phyloP scores from a whole-genome alignment of 257 asterid genomes.

The Mitragyna speciosa region DNA sequence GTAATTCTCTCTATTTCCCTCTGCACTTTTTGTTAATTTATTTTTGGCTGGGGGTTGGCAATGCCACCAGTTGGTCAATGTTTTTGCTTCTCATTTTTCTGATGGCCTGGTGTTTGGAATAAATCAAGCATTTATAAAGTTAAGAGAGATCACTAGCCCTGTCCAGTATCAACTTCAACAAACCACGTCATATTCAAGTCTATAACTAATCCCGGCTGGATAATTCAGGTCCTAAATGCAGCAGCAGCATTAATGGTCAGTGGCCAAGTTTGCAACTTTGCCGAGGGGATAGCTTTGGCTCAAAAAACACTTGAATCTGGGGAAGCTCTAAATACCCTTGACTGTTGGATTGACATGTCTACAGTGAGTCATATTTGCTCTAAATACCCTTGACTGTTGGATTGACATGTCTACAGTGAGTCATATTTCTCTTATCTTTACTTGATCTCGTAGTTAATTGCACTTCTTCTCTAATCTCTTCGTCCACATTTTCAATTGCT shows the following conservation, averaged over 20 bases:
- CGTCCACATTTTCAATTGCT: background rate
- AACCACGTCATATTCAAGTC: background rate
- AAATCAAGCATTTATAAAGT: background rate
- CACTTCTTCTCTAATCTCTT: background rate
- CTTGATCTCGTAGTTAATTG: background rate
- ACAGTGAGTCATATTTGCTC: slow-evolving; percentile 49
- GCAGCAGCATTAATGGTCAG: slow-evolving; percentile 89
- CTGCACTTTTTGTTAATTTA: background rate
- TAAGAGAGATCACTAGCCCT: background rate
- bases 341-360: slow-evolving; percentile 63
- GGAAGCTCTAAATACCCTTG: slow-evolving; percentile 48
- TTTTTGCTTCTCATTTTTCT: background rate
- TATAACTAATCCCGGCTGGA: background rate
- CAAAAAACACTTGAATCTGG: slow-evolving; percentile 51
- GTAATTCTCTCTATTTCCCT: slow-evolving; percentile 35
- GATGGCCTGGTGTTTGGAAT: background rate
- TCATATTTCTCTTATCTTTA: background rate
- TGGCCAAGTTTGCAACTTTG: slow-evolving; percentile 57
- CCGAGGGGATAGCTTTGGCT: slow-evolving; percentile 71
- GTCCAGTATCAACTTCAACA: background rate
- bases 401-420: slow-evolving; percentile 65
- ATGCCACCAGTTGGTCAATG: background rate
- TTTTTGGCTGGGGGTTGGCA: background rate
- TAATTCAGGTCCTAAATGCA: slow-evolving; percentile 72
- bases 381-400: slow-evolving; percentile 64